A percentile compares a stretch with the other conserved stretches of the same genome.
These are phyloP conservation scores for Pholiota adiposa DNA, from an alignment of 1,284 basidiomycete species.

Conservation along the genomic window DNA sequence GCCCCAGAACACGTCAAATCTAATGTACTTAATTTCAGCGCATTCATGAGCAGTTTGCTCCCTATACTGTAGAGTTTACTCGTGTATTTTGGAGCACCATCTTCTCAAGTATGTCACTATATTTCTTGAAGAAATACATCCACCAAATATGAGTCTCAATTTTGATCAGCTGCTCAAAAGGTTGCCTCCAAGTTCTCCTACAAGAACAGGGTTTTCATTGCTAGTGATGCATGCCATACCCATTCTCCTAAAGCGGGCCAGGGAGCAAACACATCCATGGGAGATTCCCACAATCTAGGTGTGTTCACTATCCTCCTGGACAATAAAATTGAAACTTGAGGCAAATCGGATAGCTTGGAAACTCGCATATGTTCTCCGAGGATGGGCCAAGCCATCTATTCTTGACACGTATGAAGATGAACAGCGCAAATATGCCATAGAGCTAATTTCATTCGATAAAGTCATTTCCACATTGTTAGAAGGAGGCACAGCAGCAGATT, in stretches of 20 bases:
- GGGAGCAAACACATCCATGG: conserved; percentile 36
- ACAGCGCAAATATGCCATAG: background rate
- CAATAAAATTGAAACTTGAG: no score
- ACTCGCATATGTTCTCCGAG: conserved; percentile 30
- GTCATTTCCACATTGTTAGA: background rate
- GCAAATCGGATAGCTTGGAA: conserved; percentile 29
- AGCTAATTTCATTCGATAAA: background rate
- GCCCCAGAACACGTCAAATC: no score
- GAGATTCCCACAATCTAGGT: conserved; percentile 34
- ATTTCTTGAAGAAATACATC: background rate
- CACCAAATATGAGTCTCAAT: no score
- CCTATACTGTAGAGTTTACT: conserved; percentile 7
- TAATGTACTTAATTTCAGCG: background rate
- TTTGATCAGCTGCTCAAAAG: conserved; percentile 31
- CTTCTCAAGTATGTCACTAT: conserved; percentile 8
- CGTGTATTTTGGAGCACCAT: conserved; percentile 13
- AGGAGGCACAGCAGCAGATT: background rate
- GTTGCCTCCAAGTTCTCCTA: conserved; percentile 31
- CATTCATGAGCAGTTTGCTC: background rate
- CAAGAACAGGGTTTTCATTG: conserved; percentile 29
- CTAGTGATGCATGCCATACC: conserved; percentile 34
- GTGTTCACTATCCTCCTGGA: background rate
- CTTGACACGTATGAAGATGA: background rate
- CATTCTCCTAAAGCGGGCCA: conserved; percentile 37
- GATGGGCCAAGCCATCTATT: conserved; percentile 17